These are phyloP conservation scores for Nemania abortiva DNA, from an alignment of 2,329 filamentous ascomycete species.

Conservation along the genomic window DNA sequence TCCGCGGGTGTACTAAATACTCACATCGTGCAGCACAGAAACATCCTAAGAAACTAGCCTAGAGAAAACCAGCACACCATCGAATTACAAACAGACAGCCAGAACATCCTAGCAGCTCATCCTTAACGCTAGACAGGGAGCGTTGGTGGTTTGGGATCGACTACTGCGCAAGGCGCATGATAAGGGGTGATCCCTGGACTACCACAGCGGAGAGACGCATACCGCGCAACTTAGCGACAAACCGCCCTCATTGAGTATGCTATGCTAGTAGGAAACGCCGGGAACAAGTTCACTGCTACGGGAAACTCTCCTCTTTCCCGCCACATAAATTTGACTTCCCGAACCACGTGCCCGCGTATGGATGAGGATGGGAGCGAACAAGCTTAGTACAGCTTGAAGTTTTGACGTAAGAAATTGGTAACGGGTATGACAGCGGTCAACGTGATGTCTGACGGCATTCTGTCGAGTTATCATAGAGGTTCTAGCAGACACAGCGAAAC, in stretches of 20 bases:
- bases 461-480: constrained; percentile 1
- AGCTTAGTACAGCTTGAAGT: constrained; percentile 11
- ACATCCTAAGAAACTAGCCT: constrained; percentile 10
- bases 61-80: constrained; percentile 4
- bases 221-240: constrained; percentile 1
- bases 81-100: constrained; percentile 8
- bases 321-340: constrained; percentile 4
- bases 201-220: constrained; percentile 26
- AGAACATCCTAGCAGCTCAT: constrained; percentile 28
- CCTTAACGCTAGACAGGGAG: constrained; percentile 30
- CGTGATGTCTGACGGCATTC: constrained; percentile 26
- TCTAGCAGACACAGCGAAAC: background rate
- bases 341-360: constrained; percentile 1
- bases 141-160: constrained; percentile 28
- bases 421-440: constrained; percentile 2
- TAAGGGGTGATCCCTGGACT: constrained; percentile 30
- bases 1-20: background rate
- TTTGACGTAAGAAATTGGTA: constrained; percentile 27
- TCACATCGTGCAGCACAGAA: background rate
- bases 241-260: background rate
- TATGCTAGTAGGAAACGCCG: background rate
- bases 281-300: background rate
- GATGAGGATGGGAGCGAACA: background rate
- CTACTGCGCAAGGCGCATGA: constrained; percentile 35
- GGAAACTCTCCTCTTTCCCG: constrained; percentile 5